phyloP scores from a whole-genome alignment of 148 eudicot species.

The Cornus suecica region DNA sequence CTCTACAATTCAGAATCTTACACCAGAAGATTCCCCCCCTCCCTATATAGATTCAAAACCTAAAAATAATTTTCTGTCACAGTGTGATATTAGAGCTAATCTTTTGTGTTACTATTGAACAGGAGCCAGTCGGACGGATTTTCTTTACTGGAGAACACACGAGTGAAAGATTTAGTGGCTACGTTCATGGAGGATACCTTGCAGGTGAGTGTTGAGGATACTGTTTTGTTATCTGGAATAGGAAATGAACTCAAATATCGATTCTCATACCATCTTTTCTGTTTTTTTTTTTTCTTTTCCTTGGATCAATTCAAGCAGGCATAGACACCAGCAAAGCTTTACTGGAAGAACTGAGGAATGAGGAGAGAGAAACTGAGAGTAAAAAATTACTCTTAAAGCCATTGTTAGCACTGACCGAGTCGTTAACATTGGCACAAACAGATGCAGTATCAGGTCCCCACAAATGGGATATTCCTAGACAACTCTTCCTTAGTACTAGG shows the following conservation, averaged over 20 bases:
- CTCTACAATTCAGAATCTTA: too few relatives aligned
- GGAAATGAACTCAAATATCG: background rate
- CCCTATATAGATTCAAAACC: too few relatives aligned
- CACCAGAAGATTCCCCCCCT: too few relatives aligned
- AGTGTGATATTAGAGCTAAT: background rate
- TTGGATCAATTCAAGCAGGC: conserved; percentile 38
- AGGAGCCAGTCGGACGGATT: conserved; percentile 75
- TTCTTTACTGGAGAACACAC: conserved; percentile 93
- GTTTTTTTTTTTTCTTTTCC: conserved; percentile 11
- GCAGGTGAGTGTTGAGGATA: conserved; percentile 45
- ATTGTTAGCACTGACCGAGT: conserved; percentile 45
- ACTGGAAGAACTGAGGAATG: conserved; percentile 59
- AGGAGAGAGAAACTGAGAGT: conserved; percentile 24
- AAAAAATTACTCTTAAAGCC: conserved; percentile 55
- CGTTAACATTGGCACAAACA: conserved; percentile 40
- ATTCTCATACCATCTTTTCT: conserved; percentile 5
- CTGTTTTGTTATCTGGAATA: background rate
- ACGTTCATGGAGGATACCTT: conserved; percentile 85
- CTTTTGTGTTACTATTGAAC: conserved; percentile 9
- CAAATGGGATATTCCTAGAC: conserved; percentile 59
- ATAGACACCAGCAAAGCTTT: conserved; percentile 63
- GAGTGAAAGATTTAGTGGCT: conserved; percentile 80
- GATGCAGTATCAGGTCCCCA: conserved; percentile 45
- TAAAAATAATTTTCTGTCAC: background rate
- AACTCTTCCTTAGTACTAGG: conserved; percentile 52